Conservation (phyloP, 2,329 filamentous ascomycete genomes). For the Geosmithia flava region DNA sequence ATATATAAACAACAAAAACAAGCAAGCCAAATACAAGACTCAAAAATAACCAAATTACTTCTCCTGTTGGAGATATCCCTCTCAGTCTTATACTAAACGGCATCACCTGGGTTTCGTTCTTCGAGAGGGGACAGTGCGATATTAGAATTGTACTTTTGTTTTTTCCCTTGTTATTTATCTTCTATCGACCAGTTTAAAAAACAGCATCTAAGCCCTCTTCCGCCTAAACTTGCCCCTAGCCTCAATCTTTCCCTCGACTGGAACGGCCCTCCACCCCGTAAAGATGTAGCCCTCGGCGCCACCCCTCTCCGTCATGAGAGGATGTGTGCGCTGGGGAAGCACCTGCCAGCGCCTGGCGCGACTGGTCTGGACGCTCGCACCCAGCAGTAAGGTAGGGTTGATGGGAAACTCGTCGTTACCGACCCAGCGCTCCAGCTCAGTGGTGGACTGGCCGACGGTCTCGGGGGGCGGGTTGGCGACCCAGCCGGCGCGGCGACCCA, state of each 20-base stretch:
- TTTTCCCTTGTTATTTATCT: neutral
- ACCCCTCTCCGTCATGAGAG: slow-evolving; percentile 79
- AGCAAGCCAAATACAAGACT: neutral
- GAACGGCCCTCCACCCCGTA: slow-evolving; percentile 69
- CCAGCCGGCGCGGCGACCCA: slow-evolving; percentile 68
- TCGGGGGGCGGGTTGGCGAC: slow-evolving; percentile 37
- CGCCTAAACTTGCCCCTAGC: slow-evolving; percentile 71
- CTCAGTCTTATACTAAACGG: too few species aligned
- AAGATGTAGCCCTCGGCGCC: slow-evolving; percentile 88
- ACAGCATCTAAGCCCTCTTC: slow-evolving; percentile 38
- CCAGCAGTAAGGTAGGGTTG: slow-evolving; percentile 75
- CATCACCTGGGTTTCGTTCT: too few species aligned
- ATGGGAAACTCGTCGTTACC: slow-evolving; percentile 70
- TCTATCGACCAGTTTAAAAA: neutral
- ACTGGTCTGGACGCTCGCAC: slow-evolving; percentile 68
- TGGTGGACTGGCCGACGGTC: slow-evolving; percentile 26
- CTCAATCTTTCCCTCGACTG: slow-evolving; percentile 66
- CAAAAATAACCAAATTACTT: neutral
- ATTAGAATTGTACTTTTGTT: neutral
- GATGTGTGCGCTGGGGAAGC: slow-evolving; percentile 81
- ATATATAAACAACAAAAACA: neutral
- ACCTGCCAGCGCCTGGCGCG: slow-evolving; percentile 79
- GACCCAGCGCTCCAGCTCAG: slow-evolving; percentile 41
- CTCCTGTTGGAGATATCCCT: neutral
- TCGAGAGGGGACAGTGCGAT: too few species aligned